Base-by-base conservation (phyloP, 352 stramenopile genomes). In the Elongisporangium undulatum region DNA sequence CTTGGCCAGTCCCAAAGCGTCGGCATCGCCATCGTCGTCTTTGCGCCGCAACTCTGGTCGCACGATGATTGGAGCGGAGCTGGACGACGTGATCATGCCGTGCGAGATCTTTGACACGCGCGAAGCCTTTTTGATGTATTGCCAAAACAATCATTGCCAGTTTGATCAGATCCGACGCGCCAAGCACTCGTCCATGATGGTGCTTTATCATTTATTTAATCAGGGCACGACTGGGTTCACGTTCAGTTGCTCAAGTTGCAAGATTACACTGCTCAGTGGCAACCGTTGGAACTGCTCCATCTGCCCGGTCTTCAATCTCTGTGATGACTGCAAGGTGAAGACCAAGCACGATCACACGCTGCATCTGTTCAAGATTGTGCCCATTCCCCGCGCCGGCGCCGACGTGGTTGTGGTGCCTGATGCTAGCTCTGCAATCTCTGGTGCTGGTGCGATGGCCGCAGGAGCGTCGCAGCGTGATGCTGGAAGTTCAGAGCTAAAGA, bases 161-260 rank as follows among this genome's bases (percentile, higher is more conserved):
- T 89, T 89, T 64, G 75, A 90, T 64, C 80, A 92, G 68, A 87
- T 92, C 53, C 79, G 82, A 1, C 85, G 77, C n/a, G 84, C 78
- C 5, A 94, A 91, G 64, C 85, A 89, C 67, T 90, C 77, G 56
- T 92, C 82, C 48, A 91, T 91, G 85, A 94, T 90, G 79, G 80
- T 93, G 34, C 52, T 94, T 29, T 91, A 93, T 41, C 87, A 94
- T 59, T 70, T 93, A 66, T 92, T 97, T 65, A 96, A 97, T 62
- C 89, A 95, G 58, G 95, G 98, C 68, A 98, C 94, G 38, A 98
- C 96, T 12, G 98, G 98, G 45, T 99, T 99, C 79, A 95, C 97
- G 45, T 97, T 98, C 61, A 96, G 97, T 59, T 99, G 97, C 75
- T 93, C 85, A 3, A 82, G 90, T 15, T 99, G 97, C 73, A 94